Evolutionary conservation across 352 stramenopile genomes (phyloP), one percentile per base, ranked within the genome.

Genomic region (Globisporangium yorkense): DNA sequence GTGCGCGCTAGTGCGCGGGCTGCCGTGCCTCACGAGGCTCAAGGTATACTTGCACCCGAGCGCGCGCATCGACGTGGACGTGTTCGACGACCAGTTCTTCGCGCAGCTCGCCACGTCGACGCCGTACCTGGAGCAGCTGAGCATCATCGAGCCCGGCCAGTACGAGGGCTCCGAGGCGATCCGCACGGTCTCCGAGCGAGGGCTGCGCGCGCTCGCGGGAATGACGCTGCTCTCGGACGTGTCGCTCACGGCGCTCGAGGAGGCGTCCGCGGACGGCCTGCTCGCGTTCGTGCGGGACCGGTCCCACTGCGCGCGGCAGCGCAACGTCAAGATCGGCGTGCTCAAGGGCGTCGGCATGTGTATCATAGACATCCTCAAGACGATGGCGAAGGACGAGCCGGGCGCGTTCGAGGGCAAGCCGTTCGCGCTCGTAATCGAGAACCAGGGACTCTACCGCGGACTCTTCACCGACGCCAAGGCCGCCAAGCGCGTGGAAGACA

Each of bases 201-300:
- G 72, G 0, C 29, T 80, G 20, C 52, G 54, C 8, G 65, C 59
- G 2, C 65, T 80, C 21, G 67, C 72, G 0, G 56, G 47, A 0
- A 76, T 80, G 67, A 49, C 58, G 31, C 58, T 74, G 57, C 60
- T 81, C 40, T 62, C 71, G 16, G 71, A 80, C 59, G 71, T 80
- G 31, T 63, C 61, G 8, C 55, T 80, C 44, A 62, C 70, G 20
- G 68, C 66, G 18, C 56, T 77, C 24, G 53, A 65, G 27, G 54
- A 62, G 10, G 57, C 61, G 12, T 56, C 61, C 5, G 60, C 62
- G 1, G 54, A 59, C 33, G 66, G 62, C 13, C 35, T 74, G 1
- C 63, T 72, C 16, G 49, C 65, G 10, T 71, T 80, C n/a, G 61
- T 77, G n/a, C 51, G 59, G 29, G 9, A 51, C 4, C 58, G 59